Conservation (phyloP, 495 filamentous ascomycete species). For the Cairneyella variabilis region DNA sequence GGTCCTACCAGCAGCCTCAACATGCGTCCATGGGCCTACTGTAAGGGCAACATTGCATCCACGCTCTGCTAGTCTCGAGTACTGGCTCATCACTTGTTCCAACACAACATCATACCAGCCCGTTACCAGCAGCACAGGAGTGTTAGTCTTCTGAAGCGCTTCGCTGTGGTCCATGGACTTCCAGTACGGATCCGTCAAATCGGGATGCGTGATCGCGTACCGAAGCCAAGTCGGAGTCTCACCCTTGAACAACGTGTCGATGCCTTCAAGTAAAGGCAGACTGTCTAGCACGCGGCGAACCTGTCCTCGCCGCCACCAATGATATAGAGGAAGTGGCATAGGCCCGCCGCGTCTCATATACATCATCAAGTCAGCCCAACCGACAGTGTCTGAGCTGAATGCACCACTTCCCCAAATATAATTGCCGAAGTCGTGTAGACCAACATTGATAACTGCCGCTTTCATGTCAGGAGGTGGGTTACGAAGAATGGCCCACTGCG, state of each 20-base stretch:
- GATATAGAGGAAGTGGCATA: neutral
- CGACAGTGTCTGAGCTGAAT: conserved; percentile 24
- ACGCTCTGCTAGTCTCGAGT: conserved; percentile 12
- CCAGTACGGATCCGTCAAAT: conserved; percentile 24
- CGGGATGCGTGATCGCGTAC: neutral
- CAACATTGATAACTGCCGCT: conserved; percentile 26
- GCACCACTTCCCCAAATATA: conserved; percentile 28
- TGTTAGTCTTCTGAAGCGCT: conserved; percentile 26
- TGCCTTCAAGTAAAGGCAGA: neutral
- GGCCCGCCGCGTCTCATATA: neutral
- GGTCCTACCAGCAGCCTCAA: neutral
- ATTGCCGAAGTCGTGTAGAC: conserved; percentile 25
- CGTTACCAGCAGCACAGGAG: conserved; percentile 29
- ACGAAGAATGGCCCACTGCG: conserved; percentile 31
- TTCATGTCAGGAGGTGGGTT: conserved; percentile 28
- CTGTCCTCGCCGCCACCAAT: neutral
- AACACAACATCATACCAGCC: conserved; percentile 31
- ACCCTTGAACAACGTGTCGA: neutral
- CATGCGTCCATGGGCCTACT: conserved; percentile 20
- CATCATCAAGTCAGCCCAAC: conserved; percentile 19
- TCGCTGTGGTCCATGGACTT: conserved; percentile 3
- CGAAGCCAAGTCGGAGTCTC: neutral
- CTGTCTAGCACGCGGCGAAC: neutral
- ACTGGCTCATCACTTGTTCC: conserved; percentile 27
- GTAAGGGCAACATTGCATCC: conserved; percentile 14